These are phyloP conservation scores for Cryoendolithus antarcticus DNA, from an alignment of 2,329 filamentous ascomycete genomes.

Conservation along the genomic window DNA sequence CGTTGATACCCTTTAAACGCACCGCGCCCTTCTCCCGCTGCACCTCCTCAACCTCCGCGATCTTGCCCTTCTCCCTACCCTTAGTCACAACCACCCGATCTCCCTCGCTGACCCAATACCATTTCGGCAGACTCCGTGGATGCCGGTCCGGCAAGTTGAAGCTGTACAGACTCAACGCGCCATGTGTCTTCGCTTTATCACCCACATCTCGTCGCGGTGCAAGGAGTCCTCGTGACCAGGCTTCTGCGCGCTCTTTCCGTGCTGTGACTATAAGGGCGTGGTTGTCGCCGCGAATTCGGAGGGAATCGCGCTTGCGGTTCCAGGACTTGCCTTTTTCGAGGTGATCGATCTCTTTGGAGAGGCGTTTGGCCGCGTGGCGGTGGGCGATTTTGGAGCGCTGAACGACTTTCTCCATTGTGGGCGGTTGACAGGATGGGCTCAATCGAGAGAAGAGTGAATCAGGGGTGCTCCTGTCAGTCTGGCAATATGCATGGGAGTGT, in stretches of 20 bases:
- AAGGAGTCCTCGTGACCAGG: conserved; percentile 66
- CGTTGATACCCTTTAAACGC: conserved; percentile 28
- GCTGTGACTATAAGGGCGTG: conserved; percentile 31
- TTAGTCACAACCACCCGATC: conserved; percentile 75
- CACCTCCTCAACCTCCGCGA: conserved; percentile 56
- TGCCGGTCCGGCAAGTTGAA: conserved; percentile 16
- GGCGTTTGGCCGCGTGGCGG: conserved; percentile 40
- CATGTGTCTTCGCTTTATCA: conserved; percentile 44
- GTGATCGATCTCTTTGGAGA: conserved; percentile 10
- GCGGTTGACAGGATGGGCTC: neutral
- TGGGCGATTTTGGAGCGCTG: conserved; percentile 55
- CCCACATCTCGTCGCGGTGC: conserved; percentile 66
- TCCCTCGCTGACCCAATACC: conserved; percentile 33
- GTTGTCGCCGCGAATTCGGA: conserved; percentile 5
- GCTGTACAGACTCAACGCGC: conserved; percentile 28
- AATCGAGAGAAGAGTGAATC: too few species aligned
- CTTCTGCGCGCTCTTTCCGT: conserved; percentile 51
- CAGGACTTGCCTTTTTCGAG: conserved; percentile 17
- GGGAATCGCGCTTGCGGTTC: conserved; percentile 16
- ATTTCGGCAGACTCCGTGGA: conserved; percentile 13
- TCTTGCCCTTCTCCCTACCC: conserved; percentile 70
- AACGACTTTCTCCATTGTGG: conserved; percentile 56
- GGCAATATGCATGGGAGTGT: too few species aligned
- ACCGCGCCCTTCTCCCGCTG: conserved; percentile 24
- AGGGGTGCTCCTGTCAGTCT: too few species aligned